Percentiles rank a stretch among this genome's conserved stretches.
Evolutionary conservation across 2,329 filamentous ascomycete species (phyloP).

Genomic region (Beauveria medogensis): DNA sequence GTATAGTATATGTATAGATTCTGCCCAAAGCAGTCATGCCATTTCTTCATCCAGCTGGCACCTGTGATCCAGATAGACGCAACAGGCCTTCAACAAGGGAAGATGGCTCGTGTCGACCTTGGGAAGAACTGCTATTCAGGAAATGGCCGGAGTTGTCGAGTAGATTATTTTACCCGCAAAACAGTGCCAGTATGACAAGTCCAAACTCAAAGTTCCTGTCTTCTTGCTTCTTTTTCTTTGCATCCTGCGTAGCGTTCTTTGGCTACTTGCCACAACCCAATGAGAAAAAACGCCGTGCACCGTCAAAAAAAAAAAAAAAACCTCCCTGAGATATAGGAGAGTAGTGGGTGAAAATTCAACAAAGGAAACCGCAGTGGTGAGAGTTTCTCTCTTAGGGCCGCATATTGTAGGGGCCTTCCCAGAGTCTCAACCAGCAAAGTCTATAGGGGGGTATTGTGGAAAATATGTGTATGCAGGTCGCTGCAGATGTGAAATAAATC

Average conservation of each 20-base stretch:
- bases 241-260: not conserved
- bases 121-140: not conserved
- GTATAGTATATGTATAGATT: not conserved
- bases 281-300: conserved; percentile 2
- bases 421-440: not conserved
- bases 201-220: not conserved
- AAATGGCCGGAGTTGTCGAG: not conserved
- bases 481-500: conserved; percentile 6
- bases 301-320: not conserved
- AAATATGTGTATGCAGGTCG: conserved; percentile 5
- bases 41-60: not conserved
- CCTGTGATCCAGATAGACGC: not conserved
- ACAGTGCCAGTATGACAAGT: not conserved
- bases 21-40: not conserved
- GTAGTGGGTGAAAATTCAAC: not conserved
- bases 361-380: conserved; percentile 9
- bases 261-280: not conserved
- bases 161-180: not conserved
- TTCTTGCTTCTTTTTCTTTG: conserved; percentile 2
- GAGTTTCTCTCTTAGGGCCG: not conserved
- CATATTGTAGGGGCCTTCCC: not conserved
- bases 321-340: not conserved
- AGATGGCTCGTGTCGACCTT: not conserved
- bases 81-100: not conserved
- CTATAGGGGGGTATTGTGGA: conserved; percentile 11